phyloP scores from a whole-genome alignment of 306 rosid genomes.

The Vicia villosa region DNA sequence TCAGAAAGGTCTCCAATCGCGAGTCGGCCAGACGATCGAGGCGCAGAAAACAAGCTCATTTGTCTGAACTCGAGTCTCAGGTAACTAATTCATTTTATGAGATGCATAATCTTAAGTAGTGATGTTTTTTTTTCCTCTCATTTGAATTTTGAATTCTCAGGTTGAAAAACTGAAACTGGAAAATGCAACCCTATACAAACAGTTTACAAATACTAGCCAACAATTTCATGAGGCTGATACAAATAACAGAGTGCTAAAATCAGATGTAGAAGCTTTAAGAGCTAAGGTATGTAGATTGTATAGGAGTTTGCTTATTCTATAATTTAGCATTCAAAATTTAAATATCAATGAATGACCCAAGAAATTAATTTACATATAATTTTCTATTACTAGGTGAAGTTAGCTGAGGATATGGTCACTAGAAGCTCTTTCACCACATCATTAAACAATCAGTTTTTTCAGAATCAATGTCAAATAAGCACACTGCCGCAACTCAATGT shows the following conservation, averaged over 20 bases:
- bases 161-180: too few species aligned
- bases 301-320: not conserved
- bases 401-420: too few species aligned
- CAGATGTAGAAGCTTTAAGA: slow-evolving; percentile 89
- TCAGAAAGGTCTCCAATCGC: slow-evolving; percentile 79
- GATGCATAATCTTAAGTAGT: too few species aligned
- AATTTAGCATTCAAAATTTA: not conserved
- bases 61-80: too few species aligned
- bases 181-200: too few species aligned
- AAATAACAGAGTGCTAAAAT: slow-evolving; percentile 73
- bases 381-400: slow-evolving; percentile 63
- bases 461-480: slow-evolving; percentile 57
- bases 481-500: slow-evolving; percentile 49
- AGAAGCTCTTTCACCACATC: slow-evolving; percentile 56
- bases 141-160: too few species aligned
- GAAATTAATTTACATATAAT: not conserved
- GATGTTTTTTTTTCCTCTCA: too few species aligned
- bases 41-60: slow-evolving; percentile 75
- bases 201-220: slow-evolving; percentile 61
- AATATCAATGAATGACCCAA: too few species aligned
- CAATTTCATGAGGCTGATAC: slow-evolving; percentile 79
- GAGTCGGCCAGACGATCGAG: slow-evolving; percentile 90
- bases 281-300: slow-evolving; percentile 80
- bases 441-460: slow-evolving; percentile 58
- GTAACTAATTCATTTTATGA: too few species aligned